A percentile compares a stretch with the other conserved stretches of the same genome.
phyloP scores from a whole-genome alignment of 176 grass and related monocot genomes.

The Aegilops umbellulata region DNA sequence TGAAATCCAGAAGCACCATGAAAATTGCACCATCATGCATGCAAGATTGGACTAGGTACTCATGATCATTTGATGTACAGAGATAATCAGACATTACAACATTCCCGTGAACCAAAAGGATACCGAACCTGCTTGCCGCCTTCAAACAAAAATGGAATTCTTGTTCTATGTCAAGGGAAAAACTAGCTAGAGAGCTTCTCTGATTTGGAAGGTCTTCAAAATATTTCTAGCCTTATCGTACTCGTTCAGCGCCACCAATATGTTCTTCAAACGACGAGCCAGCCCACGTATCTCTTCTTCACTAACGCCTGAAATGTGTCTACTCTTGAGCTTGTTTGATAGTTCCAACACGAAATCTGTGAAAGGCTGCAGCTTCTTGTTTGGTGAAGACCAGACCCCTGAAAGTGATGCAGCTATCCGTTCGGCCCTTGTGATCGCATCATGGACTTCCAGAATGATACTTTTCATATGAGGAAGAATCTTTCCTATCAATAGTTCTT shows the following conservation, averaged over 20 bases:
- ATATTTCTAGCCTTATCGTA: conserved; percentile 91
- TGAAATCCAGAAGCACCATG: background rate
- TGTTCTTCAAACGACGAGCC: conserved; percentile 77
- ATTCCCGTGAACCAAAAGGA: conserved; percentile 9
- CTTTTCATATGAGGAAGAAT: conserved; percentile 91
- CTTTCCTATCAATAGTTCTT: conserved; percentile 72
- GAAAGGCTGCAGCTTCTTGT: conserved; percentile 61
- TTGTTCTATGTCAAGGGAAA: conserved; percentile 3
- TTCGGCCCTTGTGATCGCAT: conserved; percentile 71
- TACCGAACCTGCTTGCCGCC: conserved; percentile 24
- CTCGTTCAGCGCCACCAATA: conserved; percentile 64
- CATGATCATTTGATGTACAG: conserved; percentile 24
- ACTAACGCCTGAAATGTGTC: conserved; percentile 46
- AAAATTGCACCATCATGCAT: conserved; percentile 12
- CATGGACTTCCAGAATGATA: conserved; percentile 75
- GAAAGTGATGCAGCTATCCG: conserved; percentile 64
- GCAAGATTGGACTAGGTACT: background rate
- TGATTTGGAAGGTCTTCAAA: conserved; percentile 69
- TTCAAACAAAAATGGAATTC: conserved; percentile 37
- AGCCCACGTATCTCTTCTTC: conserved; percentile 58
- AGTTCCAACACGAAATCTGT: conserved; percentile 65
- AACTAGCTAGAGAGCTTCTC: conserved; percentile 86
- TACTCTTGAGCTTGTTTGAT: conserved; percentile 69
- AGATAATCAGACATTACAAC: conserved; percentile 32
- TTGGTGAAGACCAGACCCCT: conserved; percentile 45